Conservation (phyloP, 495 filamentous ascomycete species). For the Pseudoneurospora amorphoporcata region DNA sequence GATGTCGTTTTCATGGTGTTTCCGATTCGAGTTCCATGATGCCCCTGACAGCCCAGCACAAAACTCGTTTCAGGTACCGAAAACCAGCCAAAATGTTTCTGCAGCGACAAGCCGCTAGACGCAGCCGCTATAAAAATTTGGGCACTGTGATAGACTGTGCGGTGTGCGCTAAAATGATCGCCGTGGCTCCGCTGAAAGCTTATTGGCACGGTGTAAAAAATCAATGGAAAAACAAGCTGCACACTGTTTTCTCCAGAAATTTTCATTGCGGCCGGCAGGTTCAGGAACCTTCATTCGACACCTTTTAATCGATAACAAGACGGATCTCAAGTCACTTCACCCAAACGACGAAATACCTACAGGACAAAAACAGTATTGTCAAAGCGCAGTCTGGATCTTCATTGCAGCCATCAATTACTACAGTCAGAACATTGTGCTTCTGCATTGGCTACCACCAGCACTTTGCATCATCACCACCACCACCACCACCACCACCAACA, state of each 20-base stretch:
- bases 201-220: not conserved
- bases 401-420: not conserved
- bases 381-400: not conserved
- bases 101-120: not conserved
- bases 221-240: not conserved
- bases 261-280: not conserved
- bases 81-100: not conserved
- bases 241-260: not conserved
- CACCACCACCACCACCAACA: not conserved
- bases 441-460: not conserved
- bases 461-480: too few relatives aligned
- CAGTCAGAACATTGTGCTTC: not conserved
- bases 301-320: not conserved
- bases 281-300: not conserved
- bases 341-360: not conserved
- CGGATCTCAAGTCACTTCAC: not conserved
- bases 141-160: not conserved
- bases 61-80: not conserved
- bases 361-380: not conserved
- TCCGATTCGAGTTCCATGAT: not conserved
- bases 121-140: not conserved
- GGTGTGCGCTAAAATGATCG: not conserved
- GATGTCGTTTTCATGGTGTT: not conserved
- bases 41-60: not conserved
- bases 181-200: not conserved